A percentile compares a stretch with the other conserved stretches of the same genome.
Evolutionary conservation across 371 early-diverging fungal genomes (phyloP).

Genomic region (Rhizopus sp.): DNA sequence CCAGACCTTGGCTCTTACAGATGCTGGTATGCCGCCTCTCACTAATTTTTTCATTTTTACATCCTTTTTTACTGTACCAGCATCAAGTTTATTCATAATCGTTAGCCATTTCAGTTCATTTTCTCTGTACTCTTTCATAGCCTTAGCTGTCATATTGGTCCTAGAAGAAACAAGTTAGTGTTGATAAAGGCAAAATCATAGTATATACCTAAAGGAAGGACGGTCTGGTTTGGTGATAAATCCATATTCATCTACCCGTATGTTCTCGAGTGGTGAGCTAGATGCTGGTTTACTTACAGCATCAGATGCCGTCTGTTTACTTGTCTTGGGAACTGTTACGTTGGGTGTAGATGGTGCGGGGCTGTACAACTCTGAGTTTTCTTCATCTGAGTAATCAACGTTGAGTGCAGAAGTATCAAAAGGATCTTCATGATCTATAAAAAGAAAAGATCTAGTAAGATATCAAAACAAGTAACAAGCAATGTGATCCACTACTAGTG

Average conservation of each 20-base stretch:
- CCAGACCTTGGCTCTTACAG: slow-evolving; percentile 78
- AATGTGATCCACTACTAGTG: too few species aligned
- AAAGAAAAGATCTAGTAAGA: neutral
- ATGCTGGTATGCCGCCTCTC: slow-evolving; percentile 73
- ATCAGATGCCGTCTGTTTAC: neutral
- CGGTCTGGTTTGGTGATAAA: slow-evolving; percentile 43
- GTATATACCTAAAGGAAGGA: slow-evolving; percentile 16
- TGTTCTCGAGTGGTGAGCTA: neutral
- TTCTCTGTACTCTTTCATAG: slow-evolving; percentile 53
- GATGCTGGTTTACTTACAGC: neutral
- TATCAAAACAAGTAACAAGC: neutral
- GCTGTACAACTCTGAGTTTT: slow-evolving; percentile 1
- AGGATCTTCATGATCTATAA: slow-evolving; percentile 4
- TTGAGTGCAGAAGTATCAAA: slow-evolving; percentile 44
- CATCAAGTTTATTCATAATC: slow-evolving; percentile 44
- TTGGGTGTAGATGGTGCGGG: neutral
- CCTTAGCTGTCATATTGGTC: slow-evolving; percentile 28
- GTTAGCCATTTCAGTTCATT: slow-evolving; percentile 55
- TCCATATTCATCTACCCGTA: slow-evolving; percentile 56
- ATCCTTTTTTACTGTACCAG: slow-evolving; percentile 48
- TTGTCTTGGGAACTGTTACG: neutral
- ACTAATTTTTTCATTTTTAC: slow-evolving; percentile 70
- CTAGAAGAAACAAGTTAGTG: slow-evolving; percentile 10
- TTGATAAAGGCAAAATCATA: slow-evolving; percentile 28
- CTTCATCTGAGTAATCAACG: slow-evolving; percentile 48